Conservation (phyloP, 2,329 filamentous ascomycete genomes). For the Parastagonospora nodorum region DNA sequence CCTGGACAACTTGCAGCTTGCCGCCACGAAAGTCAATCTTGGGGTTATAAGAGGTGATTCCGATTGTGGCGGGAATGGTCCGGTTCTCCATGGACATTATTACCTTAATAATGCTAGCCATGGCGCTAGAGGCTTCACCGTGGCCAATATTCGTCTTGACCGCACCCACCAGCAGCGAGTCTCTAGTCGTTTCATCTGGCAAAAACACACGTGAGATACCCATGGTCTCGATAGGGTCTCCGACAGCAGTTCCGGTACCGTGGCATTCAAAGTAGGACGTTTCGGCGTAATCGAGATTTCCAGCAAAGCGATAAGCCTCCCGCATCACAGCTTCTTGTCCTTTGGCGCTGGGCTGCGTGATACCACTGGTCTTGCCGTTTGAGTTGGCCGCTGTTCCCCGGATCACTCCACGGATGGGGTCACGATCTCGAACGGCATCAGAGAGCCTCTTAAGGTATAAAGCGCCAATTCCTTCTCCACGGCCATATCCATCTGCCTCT, state of each 20-base stretch:
- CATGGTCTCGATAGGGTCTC: constrained; percentile 32
- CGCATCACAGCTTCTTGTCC: constrained; percentile 27
- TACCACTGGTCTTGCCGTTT: constrained; percentile 10
- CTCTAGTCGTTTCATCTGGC: background rate
- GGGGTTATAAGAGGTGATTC: constrained; percentile 19
- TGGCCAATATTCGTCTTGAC: constrained; percentile 43
- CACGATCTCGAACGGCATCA: background rate
- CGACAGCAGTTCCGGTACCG: constrained; percentile 36
- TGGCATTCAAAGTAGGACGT: constrained; percentile 29
- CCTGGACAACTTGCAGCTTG: constrained; percentile 5
- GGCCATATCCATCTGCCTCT: constrained; percentile 27
- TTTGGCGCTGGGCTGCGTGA: constrained; percentile 18
- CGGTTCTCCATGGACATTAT: constrained; percentile 28
- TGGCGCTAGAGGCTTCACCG: constrained; percentile 26
- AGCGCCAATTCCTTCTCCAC: constrained; percentile 24
- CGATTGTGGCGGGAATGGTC: constrained; percentile 28
- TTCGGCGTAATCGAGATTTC: background rate
- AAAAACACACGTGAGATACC: constrained; percentile 19
- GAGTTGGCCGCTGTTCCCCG: constrained; percentile 2
- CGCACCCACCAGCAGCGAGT: constrained; percentile 25
- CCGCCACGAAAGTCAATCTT: constrained; percentile 6
- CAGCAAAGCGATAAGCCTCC: constrained; percentile 19
- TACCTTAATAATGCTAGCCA: constrained; percentile 36
- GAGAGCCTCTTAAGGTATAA: constrained; percentile 18
- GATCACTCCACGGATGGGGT: constrained; percentile 10